A percentile compares a stretch with the other conserved stretches of the same genome.
phyloP scores from a whole-genome alignment of 2,329 filamentous ascomycete genomes.

The Apiospora aurea region DNA sequence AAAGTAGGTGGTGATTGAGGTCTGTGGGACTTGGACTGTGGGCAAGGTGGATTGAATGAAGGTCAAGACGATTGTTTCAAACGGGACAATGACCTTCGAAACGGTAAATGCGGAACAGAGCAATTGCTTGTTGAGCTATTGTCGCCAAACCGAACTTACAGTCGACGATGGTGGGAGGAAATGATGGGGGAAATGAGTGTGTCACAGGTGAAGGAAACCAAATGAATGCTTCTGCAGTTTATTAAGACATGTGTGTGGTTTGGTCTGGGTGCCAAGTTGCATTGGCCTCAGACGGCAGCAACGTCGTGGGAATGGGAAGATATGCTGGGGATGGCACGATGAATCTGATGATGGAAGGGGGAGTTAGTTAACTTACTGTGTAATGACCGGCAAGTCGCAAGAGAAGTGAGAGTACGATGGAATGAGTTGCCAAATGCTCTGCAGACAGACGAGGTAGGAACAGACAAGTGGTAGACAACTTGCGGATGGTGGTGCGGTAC shows the following conservation, averaged over 20 bases:
- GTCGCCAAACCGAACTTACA: neutral
- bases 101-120: neutral
- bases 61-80: neutral
- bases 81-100: neutral
- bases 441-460: neutral
- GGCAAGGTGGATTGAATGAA: neutral
- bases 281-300: neutral
- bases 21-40: neutral
- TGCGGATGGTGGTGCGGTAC: neutral
- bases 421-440: neutral
- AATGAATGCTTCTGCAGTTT: neutral
- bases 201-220: neutral
- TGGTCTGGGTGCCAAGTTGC: neutral
- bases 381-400: neutral
- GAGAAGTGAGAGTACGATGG: neutral
- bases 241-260: neutral
- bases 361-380: neutral
- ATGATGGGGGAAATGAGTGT: neutral
- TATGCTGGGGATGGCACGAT: neutral
- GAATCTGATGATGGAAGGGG: neutral
- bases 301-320: neutral
- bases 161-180: neutral
- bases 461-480: neutral
- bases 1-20: neutral
- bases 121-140: no score